phyloP scores from a whole-genome alignment of 2,329 filamentous ascomycete species.

The Alternaria brassicae region DNA sequence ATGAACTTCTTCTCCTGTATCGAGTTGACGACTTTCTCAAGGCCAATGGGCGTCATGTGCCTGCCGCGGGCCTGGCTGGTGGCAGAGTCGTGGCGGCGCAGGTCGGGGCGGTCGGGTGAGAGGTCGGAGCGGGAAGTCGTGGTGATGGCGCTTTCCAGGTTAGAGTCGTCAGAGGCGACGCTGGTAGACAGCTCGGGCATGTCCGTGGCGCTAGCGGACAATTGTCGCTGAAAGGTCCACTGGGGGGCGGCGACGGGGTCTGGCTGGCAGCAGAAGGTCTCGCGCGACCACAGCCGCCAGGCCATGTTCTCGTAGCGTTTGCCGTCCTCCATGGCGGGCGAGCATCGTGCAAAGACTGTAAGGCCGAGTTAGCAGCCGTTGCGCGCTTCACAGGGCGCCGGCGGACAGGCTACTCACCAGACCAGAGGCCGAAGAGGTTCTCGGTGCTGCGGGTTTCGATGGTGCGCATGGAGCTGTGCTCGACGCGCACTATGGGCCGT shows the following conservation, averaged over 20 bases:
- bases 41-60: conserved; percentile 89
- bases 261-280: conserved; percentile 85
- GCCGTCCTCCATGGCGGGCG: conserved; percentile 91
- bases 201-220: conserved; percentile 36
- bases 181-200: conserved; percentile 58
- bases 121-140: conserved; percentile 56
- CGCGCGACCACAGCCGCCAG: conserved; percentile 94
- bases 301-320: conserved; percentile 89
- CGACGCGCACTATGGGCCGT: conserved; percentile 87
- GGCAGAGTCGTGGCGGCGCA: conserved; percentile 74
- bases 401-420: conserved; percentile 69
- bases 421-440: conserved; percentile 97
- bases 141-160: conserved; percentile 50
- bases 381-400: background rate
- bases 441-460: conserved; percentile 92
- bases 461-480: conserved; percentile 90
- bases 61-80: conserved; percentile 74
- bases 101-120: conserved; percentile 68
- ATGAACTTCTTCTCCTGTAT: conserved; percentile 85
- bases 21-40: conserved; percentile 92
- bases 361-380: conserved; percentile 29
- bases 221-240: conserved; percentile 44
- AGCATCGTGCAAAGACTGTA: conserved; percentile 90
- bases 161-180: conserved; percentile 55
- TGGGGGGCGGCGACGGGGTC: conserved; percentile 52